A percentile compares a stretch with the other conserved stretches of the same genome.
These are phyloP conservation scores for Echria macrotheca DNA, from an alignment of 495 filamentous ascomycete genomes.

Conservation along the genomic window DNA sequence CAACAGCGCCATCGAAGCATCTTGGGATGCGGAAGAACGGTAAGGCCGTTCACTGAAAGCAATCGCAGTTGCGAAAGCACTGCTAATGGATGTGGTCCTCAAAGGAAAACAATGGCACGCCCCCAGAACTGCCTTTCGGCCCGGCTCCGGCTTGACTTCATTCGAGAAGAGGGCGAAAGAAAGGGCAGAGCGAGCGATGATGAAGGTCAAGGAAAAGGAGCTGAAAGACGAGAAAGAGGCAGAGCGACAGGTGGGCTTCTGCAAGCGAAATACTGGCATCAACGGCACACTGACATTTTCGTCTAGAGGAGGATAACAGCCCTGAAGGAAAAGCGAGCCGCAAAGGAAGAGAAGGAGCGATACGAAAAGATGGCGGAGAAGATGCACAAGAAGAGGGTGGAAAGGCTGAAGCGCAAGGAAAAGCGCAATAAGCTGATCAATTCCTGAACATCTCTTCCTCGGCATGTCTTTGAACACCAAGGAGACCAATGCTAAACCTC, in stretches of 20 bases:
- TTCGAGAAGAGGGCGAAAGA: constrained; percentile 68
- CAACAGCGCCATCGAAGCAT: constrained; percentile 19
- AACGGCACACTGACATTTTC: constrained; percentile 10
- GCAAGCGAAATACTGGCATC: no score
- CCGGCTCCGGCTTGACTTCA: constrained; percentile 64
- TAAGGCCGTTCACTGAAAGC: no score
- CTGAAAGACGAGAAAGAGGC: constrained; percentile 94
- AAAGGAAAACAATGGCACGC: constrained; percentile 95
- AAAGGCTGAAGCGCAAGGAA: constrained; percentile 87
- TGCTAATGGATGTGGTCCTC: no score
- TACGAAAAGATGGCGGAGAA: constrained; percentile 94
- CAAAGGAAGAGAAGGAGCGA: constrained; percentile 87
- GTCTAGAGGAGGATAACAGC: constrained; percentile 65
- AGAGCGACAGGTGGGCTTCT: constrained; percentile 68
- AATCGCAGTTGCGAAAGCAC: no score
- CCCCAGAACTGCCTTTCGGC: constrained; percentile 80
- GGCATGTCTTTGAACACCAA: not conserved
- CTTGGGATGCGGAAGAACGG: constrained; percentile 64
- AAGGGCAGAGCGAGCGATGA: constrained; percentile 58
- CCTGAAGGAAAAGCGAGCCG: constrained; percentile 75
- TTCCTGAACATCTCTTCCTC: no score
- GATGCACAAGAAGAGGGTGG: constrained; percentile 93
- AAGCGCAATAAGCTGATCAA: constrained; percentile 96
- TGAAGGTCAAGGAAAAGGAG: constrained; percentile 87
- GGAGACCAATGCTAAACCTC: no score